Evolutionary conservation across 768 basidiomycete genomes (phyloP), one percentile per base, ranked within the genome.

Genomic region (Tubosaeta sp.): DNA sequence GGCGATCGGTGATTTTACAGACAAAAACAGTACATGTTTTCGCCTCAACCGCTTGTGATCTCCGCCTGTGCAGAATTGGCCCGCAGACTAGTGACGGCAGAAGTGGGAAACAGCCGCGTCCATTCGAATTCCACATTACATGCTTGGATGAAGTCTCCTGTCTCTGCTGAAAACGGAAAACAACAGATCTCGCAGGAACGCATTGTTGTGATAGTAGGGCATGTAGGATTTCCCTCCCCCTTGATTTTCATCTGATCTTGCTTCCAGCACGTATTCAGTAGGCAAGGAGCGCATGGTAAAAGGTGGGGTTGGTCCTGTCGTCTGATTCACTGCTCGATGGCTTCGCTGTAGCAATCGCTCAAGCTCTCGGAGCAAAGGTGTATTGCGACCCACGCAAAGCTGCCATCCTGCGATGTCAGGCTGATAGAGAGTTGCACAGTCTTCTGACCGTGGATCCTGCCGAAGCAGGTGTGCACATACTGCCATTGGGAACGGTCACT

Each of bases 261-360:
- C n/a, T 40, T 48, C 35, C 53, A 92, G 93, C 10, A 97, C 96
- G 0, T 99, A 99, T 69, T 91, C 91, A 0, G 92, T 98, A 44
- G 96, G 96, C 35, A 99, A 99, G 67, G 96, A 99, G 68, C 84
- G 96, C 21, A 88, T 98, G 35, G 94, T 96, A 35, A 96, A 97
- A 80, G 93, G 92, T 90, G 50, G 45, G 35, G 14, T 6, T 36
- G 2, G 19, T 49, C 18, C 13, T 43, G 9, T 35, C 14, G 3
- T 51, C n/a, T 14, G 32, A 46, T 21, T 29, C 46, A 4, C 13
- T 22, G 13, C 43, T 48, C 18, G 52, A 24, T 44, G n/a, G 13
- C 40, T 13, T 12, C n/a, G n/a, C 47, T 34, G 12, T 57, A 93
- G 95, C 90, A 1, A 83, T 98, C 22, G 96, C 96, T 0, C 77